Evolutionary conservation across 1,284 basidiomycete species (phyloP), one percentile per base, ranked within the genome.

Genomic region (Ustilago vetiveriae): DNA sequence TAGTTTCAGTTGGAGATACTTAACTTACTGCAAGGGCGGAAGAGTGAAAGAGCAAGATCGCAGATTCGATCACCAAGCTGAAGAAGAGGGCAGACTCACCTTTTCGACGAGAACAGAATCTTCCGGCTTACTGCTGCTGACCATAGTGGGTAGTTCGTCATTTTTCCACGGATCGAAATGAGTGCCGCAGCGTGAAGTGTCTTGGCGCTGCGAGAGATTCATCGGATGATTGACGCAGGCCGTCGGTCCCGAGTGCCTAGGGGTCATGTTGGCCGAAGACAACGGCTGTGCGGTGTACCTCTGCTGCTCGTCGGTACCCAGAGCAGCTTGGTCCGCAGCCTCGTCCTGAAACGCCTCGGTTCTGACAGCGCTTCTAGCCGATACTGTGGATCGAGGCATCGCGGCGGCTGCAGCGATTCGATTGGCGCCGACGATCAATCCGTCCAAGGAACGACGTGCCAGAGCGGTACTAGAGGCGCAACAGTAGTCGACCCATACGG

Each of bases 391-490:
- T 32, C 24, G 19, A 23, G 33, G 35, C 17, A 9, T 33, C 13
- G 16, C 30, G 13, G 46, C 9, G 7, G 10, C 32, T 8, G 62
- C 62, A 33, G 38, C 42, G 13, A 65, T 27, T 30, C 32, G 42
- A 26, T 22, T 27, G 5, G 19, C 56, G 8, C 65, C 65, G 2
- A 68, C 39, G 16, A 46, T 16, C 6, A 68, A 33, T 4, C 53
- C 54, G 27, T 68, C 21, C 37, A 68, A 23, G 14, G 65, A 42
- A 16, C 53, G 42, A 17, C 23, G 40, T 3, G 65, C 65, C 23
- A 68, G 23, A 9, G 45, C 23, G n/a, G 65, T 54, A 21, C 58
- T 68, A 16, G 58, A 56, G 13, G 45, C 36, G 22, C 65, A 68
- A 32, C 58, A 68, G 27, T 62, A 68, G 4, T 21, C 29, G 16